These are phyloP conservation scores for Ramalina peruviana DNA, from an alignment of 495 filamentous ascomycete genomes.

Conservation along the genomic window DNA sequence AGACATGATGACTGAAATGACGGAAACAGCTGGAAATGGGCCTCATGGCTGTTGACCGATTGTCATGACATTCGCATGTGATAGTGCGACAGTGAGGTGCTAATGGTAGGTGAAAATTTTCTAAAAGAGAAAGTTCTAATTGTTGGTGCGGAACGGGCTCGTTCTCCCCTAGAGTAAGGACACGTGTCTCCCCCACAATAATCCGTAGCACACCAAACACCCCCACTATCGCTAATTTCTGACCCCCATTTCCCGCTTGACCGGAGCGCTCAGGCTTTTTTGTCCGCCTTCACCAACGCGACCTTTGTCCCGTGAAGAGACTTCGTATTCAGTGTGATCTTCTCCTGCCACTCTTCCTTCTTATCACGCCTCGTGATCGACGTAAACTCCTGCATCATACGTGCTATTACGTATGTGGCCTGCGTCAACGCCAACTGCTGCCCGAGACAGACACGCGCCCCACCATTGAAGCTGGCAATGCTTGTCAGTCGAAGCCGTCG, in stretches of 20 bases:
- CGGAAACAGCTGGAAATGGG: no score
- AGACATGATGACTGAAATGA: no score
- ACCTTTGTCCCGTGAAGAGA: neutral
- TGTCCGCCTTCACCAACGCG: neutral
- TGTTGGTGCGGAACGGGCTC: no score
- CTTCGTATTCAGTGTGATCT: neutral
- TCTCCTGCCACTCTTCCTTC: neutral
- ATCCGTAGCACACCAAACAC: neutral
- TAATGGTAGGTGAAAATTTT: no score
- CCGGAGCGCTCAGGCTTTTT: neutral
- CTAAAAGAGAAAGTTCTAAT: no score
- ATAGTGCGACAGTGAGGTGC: no score
- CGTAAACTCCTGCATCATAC: slow-evolving; percentile 44
- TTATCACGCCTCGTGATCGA: neutral
- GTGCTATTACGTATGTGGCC: slow-evolving; percentile 40
- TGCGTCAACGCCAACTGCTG: slow-evolving; percentile 46
- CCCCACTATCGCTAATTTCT: neutral
- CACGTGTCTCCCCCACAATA: neutral
- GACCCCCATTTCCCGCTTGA: neutral
- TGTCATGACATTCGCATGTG: no score
- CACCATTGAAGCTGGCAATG: slow-evolving; percentile 38
- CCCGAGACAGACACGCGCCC: slow-evolving; percentile 33
- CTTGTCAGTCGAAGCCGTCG: neutral
- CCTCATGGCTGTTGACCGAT: no score
- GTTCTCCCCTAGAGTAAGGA: neutral